Conservation (phyloP, 73 alveolate genomes). For the Effrenium voratum region DNA sequence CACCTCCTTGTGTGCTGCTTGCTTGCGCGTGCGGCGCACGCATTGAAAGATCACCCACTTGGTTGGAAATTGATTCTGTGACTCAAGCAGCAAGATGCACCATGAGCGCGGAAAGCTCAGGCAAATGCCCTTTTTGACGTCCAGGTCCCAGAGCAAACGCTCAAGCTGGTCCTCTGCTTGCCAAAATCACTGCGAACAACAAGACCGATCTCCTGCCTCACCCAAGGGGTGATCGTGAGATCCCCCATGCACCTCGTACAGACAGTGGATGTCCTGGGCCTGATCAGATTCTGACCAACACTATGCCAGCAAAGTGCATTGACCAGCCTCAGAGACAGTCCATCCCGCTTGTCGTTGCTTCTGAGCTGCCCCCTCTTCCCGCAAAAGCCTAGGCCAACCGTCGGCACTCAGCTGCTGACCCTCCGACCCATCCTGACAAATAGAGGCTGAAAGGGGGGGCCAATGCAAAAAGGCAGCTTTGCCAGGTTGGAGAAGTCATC, state of each 20-base stretch:
- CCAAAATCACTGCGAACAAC: not conserved
- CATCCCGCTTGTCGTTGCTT: constrained; percentile 80
- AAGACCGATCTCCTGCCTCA: constrained; percentile 1
- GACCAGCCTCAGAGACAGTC: constrained; percentile 60
- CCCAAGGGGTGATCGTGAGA: not conserved
- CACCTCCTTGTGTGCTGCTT: too few relatives aligned
- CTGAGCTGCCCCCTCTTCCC: constrained; percentile 81
- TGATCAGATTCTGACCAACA: not conserved
- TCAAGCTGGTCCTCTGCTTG: not conserved
- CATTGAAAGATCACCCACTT: not conserved
- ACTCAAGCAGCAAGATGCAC: not conserved
- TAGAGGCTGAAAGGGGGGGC: not conserved
- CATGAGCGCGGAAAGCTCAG: not conserved
- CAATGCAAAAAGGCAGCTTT: not conserved
- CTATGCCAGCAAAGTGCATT: not conserved
- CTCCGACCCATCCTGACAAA: not conserved
- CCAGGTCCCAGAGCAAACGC: constrained; percentile 61
- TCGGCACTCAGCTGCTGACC: not conserved
- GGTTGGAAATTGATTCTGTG: not conserved
- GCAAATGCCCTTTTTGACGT: constrained; percentile 35
- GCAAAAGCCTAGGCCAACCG: constrained; percentile 4
- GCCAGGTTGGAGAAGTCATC: constrained; percentile 30
- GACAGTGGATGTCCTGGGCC: constrained; percentile 69
- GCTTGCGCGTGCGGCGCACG: not conserved
- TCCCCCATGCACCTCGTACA: constrained; percentile 61